Conservation (phyloP, 176 grass and related monocot genomes). For the Musa itinerans region DNA sequence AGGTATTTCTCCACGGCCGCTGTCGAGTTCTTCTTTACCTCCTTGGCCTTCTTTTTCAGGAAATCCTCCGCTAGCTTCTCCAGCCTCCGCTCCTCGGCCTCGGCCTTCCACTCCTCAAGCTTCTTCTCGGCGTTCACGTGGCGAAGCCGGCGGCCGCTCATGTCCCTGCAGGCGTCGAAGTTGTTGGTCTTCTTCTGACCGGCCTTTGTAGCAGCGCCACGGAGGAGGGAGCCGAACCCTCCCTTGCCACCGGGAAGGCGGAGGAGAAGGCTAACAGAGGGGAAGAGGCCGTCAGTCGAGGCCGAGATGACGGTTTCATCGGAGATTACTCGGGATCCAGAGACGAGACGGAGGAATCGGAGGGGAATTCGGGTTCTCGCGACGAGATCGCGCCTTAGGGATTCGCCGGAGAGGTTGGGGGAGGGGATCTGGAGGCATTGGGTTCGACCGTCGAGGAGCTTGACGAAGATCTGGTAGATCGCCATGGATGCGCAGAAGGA, state of each 20-base stretch:
- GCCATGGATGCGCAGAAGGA: conserved; percentile 26
- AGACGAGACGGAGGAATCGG: conserved; percentile 33
- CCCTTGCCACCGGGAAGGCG: conserved; percentile 89
- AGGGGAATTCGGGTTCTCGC: conserved; percentile 31
- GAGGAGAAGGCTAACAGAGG: conserved; percentile 47
- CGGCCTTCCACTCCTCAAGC: conserved; percentile 90
- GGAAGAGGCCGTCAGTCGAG: conserved; percentile 30
- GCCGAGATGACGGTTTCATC: conserved; percentile 37
- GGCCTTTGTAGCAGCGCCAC: conserved; percentile 86
- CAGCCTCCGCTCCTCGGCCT: conserved; percentile 55
- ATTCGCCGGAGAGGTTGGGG: conserved; percentile 40
- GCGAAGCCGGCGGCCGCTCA: conserved; percentile 76
- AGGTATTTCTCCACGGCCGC: conserved; percentile 80
- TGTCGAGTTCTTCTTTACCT: conserved; percentile 30
- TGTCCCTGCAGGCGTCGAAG: conserved; percentile 93
- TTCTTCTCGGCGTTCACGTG: conserved; percentile 95
- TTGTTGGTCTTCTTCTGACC: conserved; percentile 99
- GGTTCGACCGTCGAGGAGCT: conserved; percentile 66
- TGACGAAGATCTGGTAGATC: conserved; percentile 58
- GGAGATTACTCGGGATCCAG: conserved; percentile 27
- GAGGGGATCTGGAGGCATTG: conserved; percentile 52
- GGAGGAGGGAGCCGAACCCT: conserved; percentile 85
- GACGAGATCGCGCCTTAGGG: conserved; percentile 34
- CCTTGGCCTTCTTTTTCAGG: conserved; percentile 83
- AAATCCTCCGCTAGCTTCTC: conserved; percentile 85